Evolutionary conservation across 2,329 filamentous ascomycete genomes (phyloP).

Genomic region (Parastagonospora avenae): DNA sequence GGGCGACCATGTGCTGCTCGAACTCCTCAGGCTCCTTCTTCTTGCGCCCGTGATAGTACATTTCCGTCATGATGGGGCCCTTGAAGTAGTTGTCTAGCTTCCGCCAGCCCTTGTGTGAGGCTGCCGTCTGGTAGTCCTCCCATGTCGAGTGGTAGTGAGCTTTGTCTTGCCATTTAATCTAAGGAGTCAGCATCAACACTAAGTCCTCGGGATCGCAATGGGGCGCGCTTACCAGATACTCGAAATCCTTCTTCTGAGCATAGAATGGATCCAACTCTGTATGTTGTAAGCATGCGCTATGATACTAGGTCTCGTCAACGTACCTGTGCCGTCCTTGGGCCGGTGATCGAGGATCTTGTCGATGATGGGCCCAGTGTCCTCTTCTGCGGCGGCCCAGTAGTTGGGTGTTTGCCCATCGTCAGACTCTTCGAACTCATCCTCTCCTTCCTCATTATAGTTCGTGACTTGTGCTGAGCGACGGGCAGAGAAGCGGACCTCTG

Average conservation of each 20-base stretch:
- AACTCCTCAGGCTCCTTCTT: slow-evolving; percentile 79
- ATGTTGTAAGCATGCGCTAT: slow-evolving; percentile 20
- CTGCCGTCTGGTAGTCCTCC: slow-evolving; percentile 78
- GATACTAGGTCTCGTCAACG: slow-evolving; percentile 5
- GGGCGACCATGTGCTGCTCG: slow-evolving; percentile 94
- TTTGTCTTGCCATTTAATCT: slow-evolving; percentile 96
- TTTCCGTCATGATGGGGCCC: slow-evolving; percentile 79
- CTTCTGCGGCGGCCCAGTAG: slow-evolving; percentile 71
- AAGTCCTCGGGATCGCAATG: slow-evolving; percentile 21
- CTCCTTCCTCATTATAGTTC: slow-evolving; percentile 71
- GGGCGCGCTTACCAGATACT: slow-evolving; percentile 64
- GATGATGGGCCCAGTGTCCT: slow-evolving; percentile 83
- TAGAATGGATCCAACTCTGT: slow-evolving; percentile 42
- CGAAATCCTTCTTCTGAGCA: slow-evolving; percentile 74
- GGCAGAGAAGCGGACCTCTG: slow-evolving; percentile 90
- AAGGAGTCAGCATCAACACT: slow-evolving; percentile 33
- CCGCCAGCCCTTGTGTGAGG: slow-evolving; percentile 79
- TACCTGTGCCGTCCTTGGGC: slow-evolving; percentile 66
- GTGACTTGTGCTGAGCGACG: slow-evolving; percentile 77
- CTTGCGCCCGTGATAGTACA: slow-evolving; percentile 62
- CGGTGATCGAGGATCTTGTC: slow-evolving; percentile 90
- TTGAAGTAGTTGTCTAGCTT: slow-evolving; percentile 95
- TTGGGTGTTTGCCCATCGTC: slow-evolving; percentile 69
- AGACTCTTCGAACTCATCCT: slow-evolving; percentile 60
- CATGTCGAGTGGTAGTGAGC: slow-evolving; percentile 96